A percentile compares a stretch with the other conserved stretches of the same genome.
Conservation (phyloP, 2,329 filamentous ascomycete species). For the Sarocladium kiliense region DNA sequence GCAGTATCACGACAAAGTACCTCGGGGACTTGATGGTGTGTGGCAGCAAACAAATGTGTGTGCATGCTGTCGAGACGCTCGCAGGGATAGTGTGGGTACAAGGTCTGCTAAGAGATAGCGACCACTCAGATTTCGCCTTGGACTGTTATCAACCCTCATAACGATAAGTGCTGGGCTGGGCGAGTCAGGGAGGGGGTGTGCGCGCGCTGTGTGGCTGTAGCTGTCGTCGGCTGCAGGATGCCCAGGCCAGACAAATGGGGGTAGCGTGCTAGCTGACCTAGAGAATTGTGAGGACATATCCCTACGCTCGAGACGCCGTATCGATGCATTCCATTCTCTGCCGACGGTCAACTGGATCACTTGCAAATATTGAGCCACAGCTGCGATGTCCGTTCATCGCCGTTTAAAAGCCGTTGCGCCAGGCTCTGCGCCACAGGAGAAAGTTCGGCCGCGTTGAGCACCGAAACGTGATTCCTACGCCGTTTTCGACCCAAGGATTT, state of each 20-base stretch:
- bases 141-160: neutral
- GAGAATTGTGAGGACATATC: neutral
- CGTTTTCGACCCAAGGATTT: neutral
- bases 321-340: neutral
- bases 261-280: neutral
- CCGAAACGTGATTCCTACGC: neutral
- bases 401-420: neutral
- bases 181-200: conserved; percentile 4
- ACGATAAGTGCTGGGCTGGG: conserved; percentile 1
- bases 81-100: neutral
- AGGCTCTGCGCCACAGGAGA: neutral
- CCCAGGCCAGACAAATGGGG: neutral
- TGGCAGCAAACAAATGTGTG: neutral
- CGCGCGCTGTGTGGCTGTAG: neutral
- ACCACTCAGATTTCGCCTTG: neutral
- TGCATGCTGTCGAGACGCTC: neutral
- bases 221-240: neutral
- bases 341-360: too few species aligned
- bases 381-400: too few species aligned
- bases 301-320: neutral
- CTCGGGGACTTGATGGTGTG: neutral
- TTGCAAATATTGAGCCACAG: too few species aligned
- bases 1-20: neutral
- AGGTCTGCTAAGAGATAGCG: neutral
- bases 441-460: neutral